Percentiles rank a stretch among this genome's conserved stretches.
These are phyloP conservation scores for Trifolium fragiferum DNA, from an alignment of 306 rosid species.

Conservation along the genomic window DNA sequence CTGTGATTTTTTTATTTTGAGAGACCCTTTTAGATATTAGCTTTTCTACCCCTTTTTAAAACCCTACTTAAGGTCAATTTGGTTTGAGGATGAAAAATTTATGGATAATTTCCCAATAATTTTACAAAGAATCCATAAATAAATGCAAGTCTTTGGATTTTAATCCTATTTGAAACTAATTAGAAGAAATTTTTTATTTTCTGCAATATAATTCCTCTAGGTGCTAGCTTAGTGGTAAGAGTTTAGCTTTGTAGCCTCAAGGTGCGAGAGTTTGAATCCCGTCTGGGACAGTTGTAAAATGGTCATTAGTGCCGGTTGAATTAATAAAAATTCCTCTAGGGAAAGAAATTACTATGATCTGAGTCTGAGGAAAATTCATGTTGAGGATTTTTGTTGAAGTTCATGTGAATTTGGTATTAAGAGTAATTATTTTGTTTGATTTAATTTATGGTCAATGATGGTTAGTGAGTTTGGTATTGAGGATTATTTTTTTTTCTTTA, in stretches of 20 bases:
- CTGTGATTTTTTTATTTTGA: conserved; percentile 28
- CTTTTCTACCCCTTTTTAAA: conserved; percentile 32
- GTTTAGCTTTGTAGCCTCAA: too few relatives aligned
- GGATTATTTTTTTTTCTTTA: conserved; percentile 8
- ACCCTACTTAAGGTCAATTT: conserved; percentile 18
- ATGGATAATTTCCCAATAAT: conserved; percentile 2
- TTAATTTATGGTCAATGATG: conserved; percentile 26
- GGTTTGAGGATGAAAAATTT: background rate
- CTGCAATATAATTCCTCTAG: background rate
- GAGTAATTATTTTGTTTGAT: conserved; percentile 13
- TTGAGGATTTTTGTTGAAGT: conserved; percentile 31
- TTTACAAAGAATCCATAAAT: background rate
- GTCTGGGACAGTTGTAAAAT: background rate
- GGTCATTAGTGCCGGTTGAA: too few relatives aligned
- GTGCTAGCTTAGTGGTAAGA: too few relatives aligned
- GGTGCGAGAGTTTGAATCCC: too few relatives aligned
- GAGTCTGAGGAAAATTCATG: conserved; percentile 5
- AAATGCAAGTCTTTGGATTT: background rate
- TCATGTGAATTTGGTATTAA: conserved; percentile 26
- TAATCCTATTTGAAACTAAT: background rate
- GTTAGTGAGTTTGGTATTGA: too few relatives aligned
- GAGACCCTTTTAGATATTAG: conserved; percentile 30
- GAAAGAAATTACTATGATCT: background rate
- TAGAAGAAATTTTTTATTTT: conserved; percentile 28
- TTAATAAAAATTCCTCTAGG: background rate